These are phyloP conservation scores for Zymoseptoria pseudotritici DNA, from an alignment of 2,329 filamentous ascomycete species.

Conservation along the genomic window DNA sequence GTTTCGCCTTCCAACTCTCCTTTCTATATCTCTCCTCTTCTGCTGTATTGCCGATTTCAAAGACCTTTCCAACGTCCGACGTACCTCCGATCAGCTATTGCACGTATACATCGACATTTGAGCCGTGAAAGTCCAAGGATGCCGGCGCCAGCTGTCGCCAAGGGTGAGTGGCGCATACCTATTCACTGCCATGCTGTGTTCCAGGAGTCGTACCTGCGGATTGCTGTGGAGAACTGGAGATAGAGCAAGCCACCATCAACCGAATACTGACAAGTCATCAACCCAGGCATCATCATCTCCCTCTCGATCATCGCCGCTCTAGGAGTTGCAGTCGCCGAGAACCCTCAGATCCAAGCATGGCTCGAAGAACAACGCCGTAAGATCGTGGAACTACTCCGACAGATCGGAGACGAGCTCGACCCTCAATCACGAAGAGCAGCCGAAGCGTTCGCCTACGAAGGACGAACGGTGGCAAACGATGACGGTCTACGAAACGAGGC, in stretches of 20 bases:
- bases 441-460: constrained; percentile 33
- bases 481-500: constrained; percentile 24
- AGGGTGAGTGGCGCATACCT: constrained; percentile 5
- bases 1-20: neutral
- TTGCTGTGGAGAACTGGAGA: neutral
- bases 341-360: constrained; percentile 56
- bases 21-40: neutral
- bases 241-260: neutral
- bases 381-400: constrained; percentile 52
- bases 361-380: constrained; percentile 54
- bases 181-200: neutral
- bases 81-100: neutral
- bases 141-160: constrained; percentile 9
- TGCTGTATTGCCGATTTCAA: neutral
- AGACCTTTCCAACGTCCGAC: neutral
- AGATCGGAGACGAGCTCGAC: constrained; percentile 53
- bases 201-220: constrained; percentile 5
- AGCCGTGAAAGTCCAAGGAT: neutral
- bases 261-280: constrained; percentile 9
- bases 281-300: constrained; percentile 53
- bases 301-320: constrained; percentile 55
- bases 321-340: constrained; percentile 57
- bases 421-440: constrained; percentile 34
- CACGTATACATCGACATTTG: neutral
- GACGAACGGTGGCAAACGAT: constrained; percentile 26